Evolutionary conservation across 345 rosid species (phyloP).

Genomic region (Raphanus sativus): DNA sequence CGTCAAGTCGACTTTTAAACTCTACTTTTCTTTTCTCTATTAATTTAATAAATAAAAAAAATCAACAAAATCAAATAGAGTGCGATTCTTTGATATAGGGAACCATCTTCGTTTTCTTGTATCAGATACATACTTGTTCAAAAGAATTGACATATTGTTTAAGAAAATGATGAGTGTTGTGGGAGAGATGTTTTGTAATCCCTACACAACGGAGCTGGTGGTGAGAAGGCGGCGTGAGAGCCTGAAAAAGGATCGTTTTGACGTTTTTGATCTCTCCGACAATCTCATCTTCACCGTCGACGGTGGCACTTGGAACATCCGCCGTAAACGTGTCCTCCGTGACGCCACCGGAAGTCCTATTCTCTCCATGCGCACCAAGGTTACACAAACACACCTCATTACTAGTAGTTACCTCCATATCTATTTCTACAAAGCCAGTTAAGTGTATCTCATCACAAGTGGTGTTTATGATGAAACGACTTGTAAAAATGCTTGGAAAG

Average conservation of each 20-base stretch:
- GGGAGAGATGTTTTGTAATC: conserved; percentile 55
- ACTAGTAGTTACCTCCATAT: neutral
- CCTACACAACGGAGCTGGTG: conserved; percentile 51
- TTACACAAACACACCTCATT: conserved; percentile 12
- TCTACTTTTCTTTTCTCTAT: no score
- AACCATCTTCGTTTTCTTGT: neutral
- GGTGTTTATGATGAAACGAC: neutral
- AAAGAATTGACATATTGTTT: neutral
- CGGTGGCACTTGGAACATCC: conserved; percentile 49
- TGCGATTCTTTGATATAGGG: neutral
- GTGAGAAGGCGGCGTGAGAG: conserved; percentile 49
- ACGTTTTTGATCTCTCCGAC: conserved; percentile 50
- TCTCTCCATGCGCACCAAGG: conserved; percentile 59
- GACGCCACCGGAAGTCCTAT: conserved; percentile 56
- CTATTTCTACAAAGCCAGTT: neutral
- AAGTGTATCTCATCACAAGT: conserved; percentile 6
- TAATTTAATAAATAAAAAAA: neutral
- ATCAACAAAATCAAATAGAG: neutral
- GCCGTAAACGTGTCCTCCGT: conserved; percentile 49
- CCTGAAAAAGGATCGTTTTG: conserved; percentile 39
- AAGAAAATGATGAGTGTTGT: conserved; percentile 44
- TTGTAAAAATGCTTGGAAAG: neutral
- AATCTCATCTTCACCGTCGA: conserved; percentile 56
- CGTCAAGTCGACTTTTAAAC: neutral
- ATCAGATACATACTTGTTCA: neutral